Percentiles rank a stretch among this genome's conserved stretches.
Evolutionary conservation across 306 rosid genomes (phyloP).

Genomic region (Echinosophora koreensis): DNA sequence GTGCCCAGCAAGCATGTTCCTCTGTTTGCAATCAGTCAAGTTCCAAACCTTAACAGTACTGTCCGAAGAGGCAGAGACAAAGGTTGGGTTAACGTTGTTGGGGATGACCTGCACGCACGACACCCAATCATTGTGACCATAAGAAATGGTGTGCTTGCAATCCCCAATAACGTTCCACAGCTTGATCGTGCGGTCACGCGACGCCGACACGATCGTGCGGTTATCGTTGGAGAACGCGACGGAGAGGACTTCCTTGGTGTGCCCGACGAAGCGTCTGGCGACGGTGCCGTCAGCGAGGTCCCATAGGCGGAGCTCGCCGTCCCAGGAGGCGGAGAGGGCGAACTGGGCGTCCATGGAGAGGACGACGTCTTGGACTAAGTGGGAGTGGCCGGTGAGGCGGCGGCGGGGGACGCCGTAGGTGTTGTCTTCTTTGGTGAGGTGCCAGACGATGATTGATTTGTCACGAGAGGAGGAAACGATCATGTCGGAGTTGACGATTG

Average conservation of each 20-base stretch:
- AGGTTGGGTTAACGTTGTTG: slow-evolving; percentile 69
- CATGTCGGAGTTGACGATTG: slow-evolving; percentile 89
- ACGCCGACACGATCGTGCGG: slow-evolving; percentile 98
- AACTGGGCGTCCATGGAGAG: slow-evolving; percentile 98
- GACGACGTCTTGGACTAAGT: slow-evolving; percentile 92
- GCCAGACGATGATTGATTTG: slow-evolving; percentile 94
- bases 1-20: slow-evolving; percentile 68
- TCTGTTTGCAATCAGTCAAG: slow-evolving; percentile 72
- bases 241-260: slow-evolving; percentile 93
- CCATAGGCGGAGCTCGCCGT: slow-evolving; percentile 99
- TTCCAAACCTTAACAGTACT: slow-evolving; percentile 80
- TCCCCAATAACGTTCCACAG: slow-evolving; percentile 97
- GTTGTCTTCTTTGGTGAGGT: slow-evolving; percentile 89
- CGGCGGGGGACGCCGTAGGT: slow-evolving; percentile 96
- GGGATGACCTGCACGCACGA: slow-evolving; percentile 92
- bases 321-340: slow-evolving; percentile 98
- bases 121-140: slow-evolving; percentile 90
- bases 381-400: slow-evolving; percentile 88
- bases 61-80: slow-evolving; percentile 81
- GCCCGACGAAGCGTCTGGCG: slow-evolving; percentile 90
- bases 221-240: slow-evolving; percentile 95
- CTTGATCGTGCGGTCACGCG: slow-evolving; percentile 95
- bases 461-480: slow-evolving; percentile 91
- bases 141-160: slow-evolving; percentile 92
- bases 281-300: slow-evolving; percentile 81